Evolutionary conservation across 768 basidiomycete species (phyloP).

Genomic region (Mycena albidolilacea): DNA sequence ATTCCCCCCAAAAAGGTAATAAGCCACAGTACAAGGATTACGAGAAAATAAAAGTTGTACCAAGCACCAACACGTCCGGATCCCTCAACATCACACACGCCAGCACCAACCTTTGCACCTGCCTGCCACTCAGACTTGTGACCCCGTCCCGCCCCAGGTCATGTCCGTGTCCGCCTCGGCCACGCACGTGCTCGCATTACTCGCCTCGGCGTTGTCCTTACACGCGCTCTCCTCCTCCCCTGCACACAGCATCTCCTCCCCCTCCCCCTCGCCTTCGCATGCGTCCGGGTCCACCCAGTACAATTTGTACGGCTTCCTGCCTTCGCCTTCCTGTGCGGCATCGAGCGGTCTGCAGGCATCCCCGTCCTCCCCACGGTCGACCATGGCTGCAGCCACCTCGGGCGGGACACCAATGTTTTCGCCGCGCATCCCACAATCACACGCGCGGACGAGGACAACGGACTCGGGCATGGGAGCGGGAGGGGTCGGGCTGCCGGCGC

Average conservation of each 20-base stretch:
- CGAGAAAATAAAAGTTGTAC: conserved; percentile 61
- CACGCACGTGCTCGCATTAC: neutral
- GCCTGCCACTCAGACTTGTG: conserved; percentile 89
- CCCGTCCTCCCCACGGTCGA: neutral
- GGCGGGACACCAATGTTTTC: neutral
- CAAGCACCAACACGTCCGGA: conserved; percentile 91
- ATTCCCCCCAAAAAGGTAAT: conserved; percentile 62
- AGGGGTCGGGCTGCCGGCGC: neutral
- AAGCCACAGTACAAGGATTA: conserved; percentile 59
- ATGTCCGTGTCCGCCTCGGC: neutral
- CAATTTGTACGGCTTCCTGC: neutral
- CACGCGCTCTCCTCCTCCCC: neutral
- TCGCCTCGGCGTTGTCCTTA: neutral
- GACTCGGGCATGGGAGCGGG: neutral
- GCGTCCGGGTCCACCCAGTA: neutral
- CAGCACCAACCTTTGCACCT: conserved; percentile 91
- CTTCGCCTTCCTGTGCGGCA: neutral
- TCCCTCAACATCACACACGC: conserved; percentile 89
- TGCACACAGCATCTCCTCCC: neutral
- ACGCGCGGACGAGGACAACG: neutral
- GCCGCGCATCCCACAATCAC: neutral
- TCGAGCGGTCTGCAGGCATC: neutral
- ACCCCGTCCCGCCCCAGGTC: conserved; percentile 79
- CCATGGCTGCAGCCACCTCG: neutral
- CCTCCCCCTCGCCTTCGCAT: neutral